Evolutionary conservation across 2,329 filamentous ascomycete genomes (phyloP).

Genomic region (Albophoma yamanashiensis): DNA sequence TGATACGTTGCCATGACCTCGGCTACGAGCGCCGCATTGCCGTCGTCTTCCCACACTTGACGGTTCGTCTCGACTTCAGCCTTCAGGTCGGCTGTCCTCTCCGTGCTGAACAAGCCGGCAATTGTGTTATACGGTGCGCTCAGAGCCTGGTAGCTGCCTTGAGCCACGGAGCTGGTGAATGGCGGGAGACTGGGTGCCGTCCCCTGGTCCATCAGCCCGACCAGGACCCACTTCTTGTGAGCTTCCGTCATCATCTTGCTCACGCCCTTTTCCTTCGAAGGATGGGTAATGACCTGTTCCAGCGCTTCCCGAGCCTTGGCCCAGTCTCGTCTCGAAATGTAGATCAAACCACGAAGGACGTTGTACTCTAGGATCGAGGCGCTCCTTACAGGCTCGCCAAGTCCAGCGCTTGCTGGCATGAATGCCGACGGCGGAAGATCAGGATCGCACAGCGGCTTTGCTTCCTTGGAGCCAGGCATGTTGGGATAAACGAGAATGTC

Average conservation of each 20-base stretch:
- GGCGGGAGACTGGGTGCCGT: conserved; percentile 43
- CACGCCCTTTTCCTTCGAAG: conserved; percentile 47
- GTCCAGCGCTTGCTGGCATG: conserved; percentile 46
- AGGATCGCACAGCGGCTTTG: conserved; percentile 33
- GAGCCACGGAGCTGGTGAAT: conserved; percentile 39
- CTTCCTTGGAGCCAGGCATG: conserved; percentile 22
- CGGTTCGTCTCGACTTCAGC: conserved; percentile 50
- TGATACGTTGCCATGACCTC: conserved; percentile 63
- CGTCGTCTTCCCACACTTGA: conserved; percentile 56
- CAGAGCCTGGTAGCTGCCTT: conserved; percentile 45
- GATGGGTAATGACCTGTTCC: conserved; percentile 56
- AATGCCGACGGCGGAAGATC: conserved; percentile 39
- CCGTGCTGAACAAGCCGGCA: conserved; percentile 54
- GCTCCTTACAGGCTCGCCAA: conserved; percentile 43
- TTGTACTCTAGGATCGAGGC: conserved; percentile 56
- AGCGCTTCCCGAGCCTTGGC: conserved; percentile 49
- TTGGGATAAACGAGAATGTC: conserved; percentile 56
- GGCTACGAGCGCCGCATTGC: conserved; percentile 59
- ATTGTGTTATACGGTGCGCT: conserved; percentile 63
- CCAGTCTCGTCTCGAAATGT: conserved; percentile 53
- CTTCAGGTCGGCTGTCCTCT: conserved; percentile 44
- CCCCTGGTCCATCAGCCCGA: conserved; percentile 62
- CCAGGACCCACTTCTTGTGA: conserved; percentile 83
- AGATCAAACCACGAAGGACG: conserved; percentile 52
- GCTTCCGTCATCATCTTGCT: conserved; percentile 79